These are phyloP conservation scores for Podospora australis DNA, from an alignment of 495 filamentous ascomycete species.

Conservation along the genomic window DNA sequence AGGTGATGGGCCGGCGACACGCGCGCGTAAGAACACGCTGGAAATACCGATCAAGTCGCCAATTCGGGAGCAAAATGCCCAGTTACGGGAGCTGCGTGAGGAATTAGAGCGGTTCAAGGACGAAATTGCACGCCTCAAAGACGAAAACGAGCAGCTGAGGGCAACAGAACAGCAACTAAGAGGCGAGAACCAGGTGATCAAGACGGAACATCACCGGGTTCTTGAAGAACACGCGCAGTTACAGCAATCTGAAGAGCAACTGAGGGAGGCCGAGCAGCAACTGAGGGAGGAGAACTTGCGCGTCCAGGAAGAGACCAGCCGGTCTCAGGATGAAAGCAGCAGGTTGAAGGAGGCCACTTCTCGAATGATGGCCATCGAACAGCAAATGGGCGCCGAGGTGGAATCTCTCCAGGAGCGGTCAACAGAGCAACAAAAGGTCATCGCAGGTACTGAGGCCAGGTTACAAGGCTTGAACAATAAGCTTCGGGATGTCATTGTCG, in stretches of 20 bases:
- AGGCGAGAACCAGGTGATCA: not conserved
- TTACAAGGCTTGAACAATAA: slow-evolving; percentile 67
- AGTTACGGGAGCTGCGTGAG: slow-evolving; percentile 30
- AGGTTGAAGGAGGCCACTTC: slow-evolving; percentile 9
- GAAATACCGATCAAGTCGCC: slow-evolving; percentile 42
- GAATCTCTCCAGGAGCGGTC: slow-evolving; percentile 24
- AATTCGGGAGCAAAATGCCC: slow-evolving; percentile 37
- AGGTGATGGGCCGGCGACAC: slow-evolving; percentile 43
- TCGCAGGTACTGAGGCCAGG: slow-evolving; percentile 58
- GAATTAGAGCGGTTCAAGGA: slow-evolving; percentile 33
- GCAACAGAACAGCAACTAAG: slow-evolving; percentile 13
- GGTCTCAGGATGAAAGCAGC: not conserved
- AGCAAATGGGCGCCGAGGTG: slow-evolving; percentile 16
- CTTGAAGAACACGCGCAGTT: slow-evolving; percentile 9
- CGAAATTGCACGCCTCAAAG: slow-evolving; percentile 34
- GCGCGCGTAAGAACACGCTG: slow-evolving; percentile 30
- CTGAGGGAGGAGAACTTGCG: slow-evolving; percentile 7
- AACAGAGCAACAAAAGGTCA: slow-evolving; percentile 28
- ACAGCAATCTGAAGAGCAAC: slow-evolving; percentile 17
- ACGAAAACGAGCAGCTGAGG: slow-evolving; percentile 32
- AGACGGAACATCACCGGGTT: slow-evolving; percentile 20
- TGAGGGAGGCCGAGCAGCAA: slow-evolving; percentile 8
- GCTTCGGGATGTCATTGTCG: slow-evolving; percentile 59
- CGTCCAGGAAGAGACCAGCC: slow-evolving; percentile 3
- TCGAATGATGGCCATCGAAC: slow-evolving; percentile 18